A percentile compares a stretch with the other conserved stretches of the same genome.
Conservation (phyloP, 2,329 filamentous ascomycete genomes). For the Trichoderma citrinoviride region DNA sequence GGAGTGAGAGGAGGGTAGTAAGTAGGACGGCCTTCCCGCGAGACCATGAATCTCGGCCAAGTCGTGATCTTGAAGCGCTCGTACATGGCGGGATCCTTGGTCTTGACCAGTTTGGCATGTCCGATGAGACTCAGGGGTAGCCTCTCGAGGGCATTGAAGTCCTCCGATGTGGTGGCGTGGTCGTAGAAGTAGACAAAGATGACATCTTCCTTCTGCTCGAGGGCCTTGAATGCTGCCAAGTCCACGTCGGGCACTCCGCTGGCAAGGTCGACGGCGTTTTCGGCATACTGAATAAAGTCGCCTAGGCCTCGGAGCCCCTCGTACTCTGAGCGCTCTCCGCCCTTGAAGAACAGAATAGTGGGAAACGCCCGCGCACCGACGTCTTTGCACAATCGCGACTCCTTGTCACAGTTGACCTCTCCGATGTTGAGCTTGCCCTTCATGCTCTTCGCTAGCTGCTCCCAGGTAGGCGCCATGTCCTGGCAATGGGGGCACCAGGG, state of each 20-base stretch:
- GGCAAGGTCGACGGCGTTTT: slow-evolving; percentile 77
- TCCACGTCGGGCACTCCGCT: slow-evolving; percentile 79
- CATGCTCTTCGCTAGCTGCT: slow-evolving; percentile 87
- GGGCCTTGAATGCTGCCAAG: slow-evolving; percentile 68
- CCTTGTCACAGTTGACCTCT: slow-evolving; percentile 90
- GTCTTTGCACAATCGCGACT: slow-evolving; percentile 89
- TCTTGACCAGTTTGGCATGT: slow-evolving; percentile 90
- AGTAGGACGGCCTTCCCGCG: slow-evolving; percentile 81
- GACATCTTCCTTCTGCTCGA: slow-evolving; percentile 92
- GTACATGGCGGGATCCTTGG: slow-evolving; percentile 70
- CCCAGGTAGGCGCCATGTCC: slow-evolving; percentile 86
- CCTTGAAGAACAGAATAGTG: slow-evolving; percentile 89
- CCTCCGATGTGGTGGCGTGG: slow-evolving; percentile 86
- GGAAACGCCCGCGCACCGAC: slow-evolving; percentile 77
- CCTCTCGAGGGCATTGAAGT: slow-evolving; percentile 84
- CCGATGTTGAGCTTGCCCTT: slow-evolving; percentile 85
- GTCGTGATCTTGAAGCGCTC: slow-evolving; percentile 92
- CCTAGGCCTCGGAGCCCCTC: slow-evolving; percentile 86
- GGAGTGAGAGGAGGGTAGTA: slow-evolving; percentile 89
- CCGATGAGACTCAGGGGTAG: slow-evolving; percentile 86
- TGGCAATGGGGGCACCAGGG: slow-evolving; percentile 98
- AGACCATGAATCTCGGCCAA: slow-evolving; percentile 90
- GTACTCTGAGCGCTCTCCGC: slow-evolving; percentile 89
- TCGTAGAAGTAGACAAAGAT: slow-evolving; percentile 98
- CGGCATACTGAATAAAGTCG: slow-evolving; percentile 82